Conservation (phyloP, 306 rosid genomes). For the Vicia villosa region DNA sequence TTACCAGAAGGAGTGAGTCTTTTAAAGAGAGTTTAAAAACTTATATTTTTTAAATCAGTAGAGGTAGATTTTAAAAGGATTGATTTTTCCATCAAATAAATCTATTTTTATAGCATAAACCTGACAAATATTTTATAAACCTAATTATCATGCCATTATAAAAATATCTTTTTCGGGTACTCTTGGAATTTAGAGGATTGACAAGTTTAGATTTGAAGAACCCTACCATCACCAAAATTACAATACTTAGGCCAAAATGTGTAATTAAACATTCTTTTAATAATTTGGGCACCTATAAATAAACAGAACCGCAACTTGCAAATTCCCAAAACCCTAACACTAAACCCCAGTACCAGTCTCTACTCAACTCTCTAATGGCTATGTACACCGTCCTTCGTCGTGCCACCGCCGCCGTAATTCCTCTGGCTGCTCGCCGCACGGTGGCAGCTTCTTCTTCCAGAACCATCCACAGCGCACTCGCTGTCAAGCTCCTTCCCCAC, state of each 20-base stretch:
- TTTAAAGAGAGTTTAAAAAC: no score
- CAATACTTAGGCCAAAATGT: background rate
- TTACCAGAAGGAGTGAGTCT: no score
- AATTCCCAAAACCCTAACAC: conserved; percentile 36
- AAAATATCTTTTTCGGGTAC: no score
- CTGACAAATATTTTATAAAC: no score
- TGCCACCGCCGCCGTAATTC: conserved; percentile 50
- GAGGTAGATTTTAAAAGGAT: no score
- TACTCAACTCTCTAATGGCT: conserved; percentile 48
- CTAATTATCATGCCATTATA: no score
- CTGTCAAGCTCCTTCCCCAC: conserved; percentile 34
- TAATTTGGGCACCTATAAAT: background rate
- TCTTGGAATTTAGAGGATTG: no score
- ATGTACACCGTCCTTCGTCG: conserved; percentile 66
- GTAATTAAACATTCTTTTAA: background rate
- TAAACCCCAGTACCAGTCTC: conserved; percentile 31
- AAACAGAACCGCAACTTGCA: background rate
- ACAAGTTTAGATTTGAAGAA: no score
- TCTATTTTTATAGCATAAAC: no score
- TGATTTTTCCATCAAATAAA: no score
- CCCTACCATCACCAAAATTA: no score
- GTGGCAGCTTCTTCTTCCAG: conserved; percentile 50
- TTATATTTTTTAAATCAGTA: no score
- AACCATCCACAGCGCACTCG: conserved; percentile 47
- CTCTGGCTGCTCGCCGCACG: conserved; percentile 50